A percentile compares a stretch with the other conserved stretches of the same genome.
phyloP scores from a whole-genome alignment of 2,329 filamentous ascomycete genomes.

The Nemania diffusa region DNA sequence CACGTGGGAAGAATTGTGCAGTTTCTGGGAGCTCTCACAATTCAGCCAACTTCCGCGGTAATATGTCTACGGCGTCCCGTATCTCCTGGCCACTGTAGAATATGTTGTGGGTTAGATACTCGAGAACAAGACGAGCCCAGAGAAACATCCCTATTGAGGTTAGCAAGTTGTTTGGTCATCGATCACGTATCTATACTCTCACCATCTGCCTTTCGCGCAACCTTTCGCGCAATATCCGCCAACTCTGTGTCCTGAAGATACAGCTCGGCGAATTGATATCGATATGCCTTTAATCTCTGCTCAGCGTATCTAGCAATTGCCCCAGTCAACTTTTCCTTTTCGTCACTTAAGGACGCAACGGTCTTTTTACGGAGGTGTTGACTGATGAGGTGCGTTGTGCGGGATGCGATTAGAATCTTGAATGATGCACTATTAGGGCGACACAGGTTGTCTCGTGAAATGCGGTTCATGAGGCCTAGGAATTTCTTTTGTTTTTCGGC shows the following conservation, averaged over 20 bases:
- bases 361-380: constrained; percentile 8
- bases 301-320: constrained; percentile 21
- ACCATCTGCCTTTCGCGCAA: constrained; percentile 24
- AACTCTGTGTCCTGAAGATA: constrained; percentile 14
- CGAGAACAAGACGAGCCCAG: constrained; percentile 19
- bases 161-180: not conserved
- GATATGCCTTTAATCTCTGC: constrained; percentile 13
- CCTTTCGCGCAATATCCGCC: constrained; percentile 5
- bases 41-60: constrained; percentile 10
- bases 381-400: constrained; percentile 8
- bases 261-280: constrained; percentile 11
- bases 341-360: constrained; percentile 9
- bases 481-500: constrained; percentile 19
- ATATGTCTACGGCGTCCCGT: constrained; percentile 5
- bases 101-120: constrained; percentile 23
- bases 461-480: constrained; percentile 8
- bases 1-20: not conserved
- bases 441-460: constrained; percentile 5
- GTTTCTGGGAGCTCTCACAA: constrained; percentile 4
- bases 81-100: constrained; percentile 19
- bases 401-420: constrained; percentile 17
- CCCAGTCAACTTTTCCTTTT: constrained; percentile 8
- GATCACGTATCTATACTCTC: not conserved
- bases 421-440: not conserved
- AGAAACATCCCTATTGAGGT: constrained; percentile 23